Evolutionary conservation across 73 alveolate species (phyloP), one percentile per base, ranked within the genome.

Genomic region (Tetrahymena elliotti): DNA sequence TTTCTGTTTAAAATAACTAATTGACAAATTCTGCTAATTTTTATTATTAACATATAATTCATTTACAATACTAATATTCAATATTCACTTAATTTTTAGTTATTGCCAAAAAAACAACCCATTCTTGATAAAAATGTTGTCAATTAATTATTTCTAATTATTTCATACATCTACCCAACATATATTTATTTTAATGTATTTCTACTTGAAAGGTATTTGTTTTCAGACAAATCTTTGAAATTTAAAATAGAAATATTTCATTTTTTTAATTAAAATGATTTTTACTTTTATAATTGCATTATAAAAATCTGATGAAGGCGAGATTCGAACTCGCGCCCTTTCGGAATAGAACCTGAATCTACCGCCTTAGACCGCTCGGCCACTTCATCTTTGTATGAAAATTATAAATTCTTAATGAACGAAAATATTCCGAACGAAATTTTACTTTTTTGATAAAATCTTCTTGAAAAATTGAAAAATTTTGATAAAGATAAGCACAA

Each of bases 341-440:
- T 68, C 88, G 88, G 88, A 68, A 68, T 68, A 68, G 88, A 68
- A 68, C 88, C 88, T 68, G 88, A 68, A 68, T 68, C 88, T 68
- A 68, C 88, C 88, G 88, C 88, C 88, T 68, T 68, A 68, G 88
- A 68, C 88, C 88, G 88, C 88, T 68, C 88, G 88, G 88, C 88
- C 88, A 68, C 88, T 68, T 68, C 88, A 68, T 68, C 88, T n/a
- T 68, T 68, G 4, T 31, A 68, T 68, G 88, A 68, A 24, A 27
- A 68, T 68, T 68, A 68, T 68, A 68, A 68, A 18, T 68, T 68
- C 36, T 3, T 27, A 24, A 31, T 27, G 7, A 68, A 31, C 88
- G 88, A 68, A 68, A 68, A 68, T 68, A 68, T 68, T 68, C 34
- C n/a, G 38, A 68, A 68, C 34, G n/a, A 4, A 24, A 2, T 27